A percentile compares a stretch with the other conserved stretches of the same genome.
Evolutionary conservation across 2,329 filamentous ascomycete species (phyloP).

Genomic region (Phoma sp.): DNA sequence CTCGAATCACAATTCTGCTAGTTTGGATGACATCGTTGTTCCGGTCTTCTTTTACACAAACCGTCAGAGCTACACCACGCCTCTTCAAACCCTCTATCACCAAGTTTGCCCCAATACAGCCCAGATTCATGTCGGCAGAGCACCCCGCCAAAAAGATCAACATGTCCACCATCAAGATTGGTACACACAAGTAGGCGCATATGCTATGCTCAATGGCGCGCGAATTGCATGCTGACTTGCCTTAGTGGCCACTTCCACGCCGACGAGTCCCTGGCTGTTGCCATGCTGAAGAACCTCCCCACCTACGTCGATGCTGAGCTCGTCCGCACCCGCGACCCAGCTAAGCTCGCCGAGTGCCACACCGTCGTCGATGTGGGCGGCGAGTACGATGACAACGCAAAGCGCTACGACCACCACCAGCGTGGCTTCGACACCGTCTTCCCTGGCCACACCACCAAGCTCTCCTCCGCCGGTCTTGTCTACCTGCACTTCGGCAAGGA

Average conservation of each 20-base stretch:
- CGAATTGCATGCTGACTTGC: not conserved
- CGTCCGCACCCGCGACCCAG: constrained; percentile 86
- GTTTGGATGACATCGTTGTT: constrained; percentile 28
- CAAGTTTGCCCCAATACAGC: not conserved
- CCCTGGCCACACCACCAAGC: constrained; percentile 82
- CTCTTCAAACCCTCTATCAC: not conserved
- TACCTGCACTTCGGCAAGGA: constrained; percentile 93
- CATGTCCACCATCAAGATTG: constrained; percentile 73
- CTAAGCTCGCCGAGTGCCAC: constrained; percentile 80
- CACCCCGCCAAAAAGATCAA: constrained; percentile 79
- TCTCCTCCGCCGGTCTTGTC: constrained; percentile 91
- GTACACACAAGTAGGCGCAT: constrained; percentile 77
- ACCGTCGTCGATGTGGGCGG: constrained; percentile 98
- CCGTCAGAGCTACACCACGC: not conserved
- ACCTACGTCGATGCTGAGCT: constrained; percentile 77
- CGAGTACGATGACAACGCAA: constrained; percentile 78
- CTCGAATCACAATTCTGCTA: constrained; percentile 10
- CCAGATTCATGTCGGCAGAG: constrained; percentile 39
- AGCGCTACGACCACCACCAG: constrained; percentile 98
- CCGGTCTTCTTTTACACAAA: not conserved
- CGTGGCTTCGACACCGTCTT: constrained; percentile 87
- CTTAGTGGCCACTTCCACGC: constrained; percentile 94
- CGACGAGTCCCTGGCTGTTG: constrained; percentile 95
- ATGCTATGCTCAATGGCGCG: constrained; percentile 3
- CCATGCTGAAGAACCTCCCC: constrained; percentile 90